Evolutionary conservation across 371 early-diverging fungal genomes (phyloP), one percentile per base, ranked within the genome.

Genomic region (Sporodiniella umbellata): DNA sequence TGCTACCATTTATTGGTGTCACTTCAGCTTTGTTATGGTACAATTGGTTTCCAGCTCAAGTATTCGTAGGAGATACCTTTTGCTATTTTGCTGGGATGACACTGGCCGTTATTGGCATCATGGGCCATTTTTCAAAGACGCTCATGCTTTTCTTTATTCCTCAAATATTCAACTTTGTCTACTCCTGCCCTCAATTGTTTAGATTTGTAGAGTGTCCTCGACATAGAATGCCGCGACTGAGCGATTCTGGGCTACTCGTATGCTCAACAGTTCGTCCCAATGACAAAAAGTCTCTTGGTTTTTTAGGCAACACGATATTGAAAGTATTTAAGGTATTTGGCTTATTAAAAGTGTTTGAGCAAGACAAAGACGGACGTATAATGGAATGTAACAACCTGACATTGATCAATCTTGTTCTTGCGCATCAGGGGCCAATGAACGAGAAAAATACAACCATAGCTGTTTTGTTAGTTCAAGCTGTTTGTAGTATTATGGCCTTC

Each of bases 41-140:
- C 58, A 98, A 98, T 68, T 90, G 93, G 90, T 93, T 79, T 42
- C 99, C 99, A 6, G 90, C 98, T 0, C 67, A 72, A 14, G 84
- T 92, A 8, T 98, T 99, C 83, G 94, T 95, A n/a, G 99, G 99
- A 24, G 98, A 99, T 64, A 96, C 98, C 0, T 96, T 84, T 59
- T 90, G 93, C 63, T 98, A 98, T 63, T 98, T 97, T 82, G 90
- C 95, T 2, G 99, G 99, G n/a, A 98, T 97, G 94, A 88, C 92
- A 0, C 86, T 98, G 68, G 95, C 97, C 0, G 96, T 95, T 2
- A 91, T 94, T 7, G 96, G 95, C 0, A 90, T 98, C 52, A 64
- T 96, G 25, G 93, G 95, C 7, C 95, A 96, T 49, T 93, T 93
- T 60, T 86, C 88, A 37, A 96, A 96, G 60, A 97, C 98, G 0